A percentile compares a stretch with the other conserved stretches of the same genome.
Conservation (phyloP, 345 rosid species). For the Hibiscus trionum region DNA sequence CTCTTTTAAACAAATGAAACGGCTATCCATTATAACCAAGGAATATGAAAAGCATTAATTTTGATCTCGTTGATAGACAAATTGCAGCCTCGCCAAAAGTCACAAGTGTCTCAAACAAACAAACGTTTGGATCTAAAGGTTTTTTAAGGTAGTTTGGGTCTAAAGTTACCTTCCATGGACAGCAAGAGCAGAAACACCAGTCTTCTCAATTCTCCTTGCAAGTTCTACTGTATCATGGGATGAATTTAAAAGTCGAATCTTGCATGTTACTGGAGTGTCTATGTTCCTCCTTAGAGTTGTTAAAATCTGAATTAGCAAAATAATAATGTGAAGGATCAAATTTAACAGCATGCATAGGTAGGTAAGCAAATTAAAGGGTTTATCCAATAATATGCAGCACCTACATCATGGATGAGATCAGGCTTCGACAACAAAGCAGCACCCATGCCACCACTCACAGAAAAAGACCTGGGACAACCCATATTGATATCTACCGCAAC, state of each 20-base stretch:
- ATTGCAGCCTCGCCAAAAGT: not conserved
- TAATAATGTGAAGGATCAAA: not conserved
- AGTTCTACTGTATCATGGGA: constrained; percentile 81
- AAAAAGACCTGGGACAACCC: constrained; percentile 96
- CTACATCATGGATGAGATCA: constrained; percentile 81
- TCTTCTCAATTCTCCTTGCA: constrained; percentile 82
- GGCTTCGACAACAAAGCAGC: constrained; percentile 83
- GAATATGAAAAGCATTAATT: not conserved
- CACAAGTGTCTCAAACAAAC: not conserved
- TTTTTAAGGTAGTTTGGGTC: not conserved
- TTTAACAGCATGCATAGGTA: not conserved
- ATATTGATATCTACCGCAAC: constrained; percentile 83
- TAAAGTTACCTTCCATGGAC: constrained; percentile 79
- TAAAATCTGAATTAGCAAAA: constrained; percentile 45
- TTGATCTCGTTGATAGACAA: not conserved
- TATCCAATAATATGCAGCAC: constrained; percentile 10
- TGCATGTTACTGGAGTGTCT: constrained; percentile 76
- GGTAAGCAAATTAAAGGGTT: not conserved
- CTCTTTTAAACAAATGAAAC: not conserved
- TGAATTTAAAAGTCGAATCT: constrained; percentile 70
- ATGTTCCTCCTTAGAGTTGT: constrained; percentile 78
- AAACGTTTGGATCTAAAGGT: not conserved
- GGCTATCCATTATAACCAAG: not conserved
- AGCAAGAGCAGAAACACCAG: constrained; percentile 89
- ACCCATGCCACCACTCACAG: constrained; percentile 96